phyloP scores from a whole-genome alignment of 2,329 filamentous ascomycete species.

The Alternaria triticina region DNA sequence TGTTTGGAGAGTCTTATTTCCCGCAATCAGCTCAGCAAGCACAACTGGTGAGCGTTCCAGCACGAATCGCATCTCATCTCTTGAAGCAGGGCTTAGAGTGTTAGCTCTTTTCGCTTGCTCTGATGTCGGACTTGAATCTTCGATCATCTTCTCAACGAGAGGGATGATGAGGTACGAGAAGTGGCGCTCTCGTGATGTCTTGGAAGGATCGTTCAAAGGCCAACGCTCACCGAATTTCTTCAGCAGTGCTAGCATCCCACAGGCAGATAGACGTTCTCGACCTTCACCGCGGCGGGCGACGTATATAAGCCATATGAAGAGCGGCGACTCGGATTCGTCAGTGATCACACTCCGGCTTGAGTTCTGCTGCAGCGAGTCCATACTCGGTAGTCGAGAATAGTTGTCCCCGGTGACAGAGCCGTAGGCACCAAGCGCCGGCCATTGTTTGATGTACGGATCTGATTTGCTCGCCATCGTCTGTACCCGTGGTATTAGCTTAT shows the following conservation, averaged over 20 bases:
- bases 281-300: constrained; percentile 52
- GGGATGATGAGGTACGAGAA: constrained; percentile 56
- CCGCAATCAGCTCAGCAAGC: constrained; percentile 78
- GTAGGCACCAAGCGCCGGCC: constrained; percentile 51
- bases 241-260: constrained; percentile 48
- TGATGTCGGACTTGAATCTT: constrained; percentile 40
- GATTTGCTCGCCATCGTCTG: constrained; percentile 48
- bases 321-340: constrained; percentile 54
- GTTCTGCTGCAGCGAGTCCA: constrained; percentile 38
- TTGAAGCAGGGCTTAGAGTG: constrained; percentile 55
- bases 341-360: constrained; percentile 40
- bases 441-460: constrained; percentile 51
- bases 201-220: constrained; percentile 46
- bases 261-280: constrained; percentile 50
- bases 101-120: constrained; percentile 33
- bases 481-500: constrained; percentile 47
- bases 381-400: constrained; percentile 40
- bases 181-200: constrained; percentile 49
- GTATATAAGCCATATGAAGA: constrained; percentile 57
- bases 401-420: constrained; percentile 33
- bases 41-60: constrained; percentile 71
- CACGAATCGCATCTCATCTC: constrained; percentile 37
- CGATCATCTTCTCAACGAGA: constrained; percentile 56
- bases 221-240: constrained; percentile 47
- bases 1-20: constrained; percentile 80